Evolutionary conservation across 176 grass and related monocot genomes (phyloP), one percentile per base, ranked within the genome.

Genomic region (Paspalum vaginatum): DNA sequence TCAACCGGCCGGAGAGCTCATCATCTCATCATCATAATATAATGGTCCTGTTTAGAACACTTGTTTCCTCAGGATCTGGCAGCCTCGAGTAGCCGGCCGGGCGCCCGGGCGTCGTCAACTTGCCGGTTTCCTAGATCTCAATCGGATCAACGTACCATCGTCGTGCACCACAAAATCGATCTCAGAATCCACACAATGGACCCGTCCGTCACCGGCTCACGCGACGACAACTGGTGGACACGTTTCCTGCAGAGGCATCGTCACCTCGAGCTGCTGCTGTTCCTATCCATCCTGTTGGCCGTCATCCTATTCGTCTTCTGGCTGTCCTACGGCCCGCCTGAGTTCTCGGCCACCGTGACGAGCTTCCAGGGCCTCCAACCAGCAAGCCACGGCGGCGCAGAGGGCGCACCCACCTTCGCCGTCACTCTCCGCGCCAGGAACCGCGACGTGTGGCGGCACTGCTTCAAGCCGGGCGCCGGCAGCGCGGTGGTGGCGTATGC

Each of bases 361-460:
- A 49, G 58, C 8, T 18, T 24, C 9, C 18, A 64, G 4, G 80
- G 80, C 57, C 80, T 74, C 3, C 69, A 52, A 14, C 57, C 66
- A 17, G 13, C 49, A 4, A 52, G 79, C 56, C 2, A 14, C 13
- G 20, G 27, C 9, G 79, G 44, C 48, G 48, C 0, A 20, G 49
- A 7, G 5, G 59, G 20, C 61, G 1, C n/a, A 43, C 79, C 79
- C 27, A 11, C 79, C 18, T 82, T 82, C 68, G 20, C n/a, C 9
- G 9, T 82, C 44, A 22, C 12, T 26, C 68, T 82, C 45, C 80
- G 80, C 14, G 27, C 51, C 69, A 53, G 52, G 57, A 82, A 74
- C 69, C 6, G 27, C 49, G 38, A 52, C 69, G 2, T 53, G 57
- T 73, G 69, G 58, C 20, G 10, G 46, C 46, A 63, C 68, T 82